phyloP scores from a whole-genome alignment of 768 basidiomycete species.

The Tylopilus vinaceipallidus region DNA sequence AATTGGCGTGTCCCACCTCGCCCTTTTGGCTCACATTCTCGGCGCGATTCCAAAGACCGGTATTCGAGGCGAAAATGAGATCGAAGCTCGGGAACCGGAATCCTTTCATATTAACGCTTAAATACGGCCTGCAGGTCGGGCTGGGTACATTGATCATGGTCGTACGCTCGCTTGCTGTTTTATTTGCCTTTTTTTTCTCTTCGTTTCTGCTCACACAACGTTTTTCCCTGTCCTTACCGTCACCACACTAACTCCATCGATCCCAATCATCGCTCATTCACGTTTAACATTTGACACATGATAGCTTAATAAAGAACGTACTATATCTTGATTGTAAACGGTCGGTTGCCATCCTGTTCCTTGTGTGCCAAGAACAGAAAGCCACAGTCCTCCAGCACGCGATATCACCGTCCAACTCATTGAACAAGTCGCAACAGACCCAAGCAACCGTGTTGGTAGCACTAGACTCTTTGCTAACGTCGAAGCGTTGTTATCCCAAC shows the following conservation, averaged over 20 bases:
- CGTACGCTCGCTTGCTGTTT: neutral
- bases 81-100: neutral
- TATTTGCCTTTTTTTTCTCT: neutral
- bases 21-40: neutral
- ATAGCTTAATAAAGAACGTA: neutral
- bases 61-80: neutral
- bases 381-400: too few species aligned
- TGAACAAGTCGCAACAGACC: too few species aligned
- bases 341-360: neutral
- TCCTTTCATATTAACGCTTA: neutral
- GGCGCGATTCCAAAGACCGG: neutral
- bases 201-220: neutral
- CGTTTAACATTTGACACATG: neutral
- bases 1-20: constrained; percentile 14
- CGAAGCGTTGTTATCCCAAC: too few species aligned
- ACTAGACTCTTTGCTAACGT: too few species aligned
- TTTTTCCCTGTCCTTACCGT: constrained; percentile 1
- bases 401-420: neutral
- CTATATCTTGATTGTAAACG: too few species aligned
- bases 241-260: neutral
- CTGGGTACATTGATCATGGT: neutral
- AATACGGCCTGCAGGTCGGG: constrained; percentile 10
- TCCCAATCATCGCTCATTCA: neutral
- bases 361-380: neutral
- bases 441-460: too few species aligned